phyloP scores from a whole-genome alignment of 306 rosid species.

The Fragaria vesca region DNA sequence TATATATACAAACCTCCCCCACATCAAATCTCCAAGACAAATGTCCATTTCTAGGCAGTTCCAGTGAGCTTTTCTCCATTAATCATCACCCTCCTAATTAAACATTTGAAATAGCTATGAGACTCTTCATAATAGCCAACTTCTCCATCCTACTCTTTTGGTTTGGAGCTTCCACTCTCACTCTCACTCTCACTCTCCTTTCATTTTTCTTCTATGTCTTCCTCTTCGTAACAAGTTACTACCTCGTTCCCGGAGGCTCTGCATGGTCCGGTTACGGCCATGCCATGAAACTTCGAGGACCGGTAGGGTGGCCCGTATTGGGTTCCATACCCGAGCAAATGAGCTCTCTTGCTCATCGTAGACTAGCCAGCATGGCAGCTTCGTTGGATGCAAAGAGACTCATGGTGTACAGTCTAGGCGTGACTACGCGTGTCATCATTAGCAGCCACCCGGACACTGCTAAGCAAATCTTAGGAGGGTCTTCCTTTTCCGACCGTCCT shows the following conservation, averaged over 20 bases:
- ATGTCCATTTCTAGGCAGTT: constrained; percentile 33
- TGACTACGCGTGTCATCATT: constrained; percentile 52
- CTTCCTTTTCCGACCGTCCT: constrained; percentile 77
- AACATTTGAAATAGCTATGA: constrained; percentile 30
- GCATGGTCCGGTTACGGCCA: constrained; percentile 60
- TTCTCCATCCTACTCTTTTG: constrained; percentile 25
- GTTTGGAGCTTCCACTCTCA: constrained; percentile 29
- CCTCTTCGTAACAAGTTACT: constrained; percentile 39
- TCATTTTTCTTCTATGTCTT: constrained; percentile 23
- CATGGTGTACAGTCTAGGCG: constrained; percentile 74
- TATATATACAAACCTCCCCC: constrained; percentile 48
- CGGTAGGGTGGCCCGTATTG: constrained; percentile 72
- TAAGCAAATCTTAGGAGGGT: constrained; percentile 55
- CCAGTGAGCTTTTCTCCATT: constrained; percentile 6
- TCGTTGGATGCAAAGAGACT: constrained; percentile 48
- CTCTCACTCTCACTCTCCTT: constrained; percentile 15
- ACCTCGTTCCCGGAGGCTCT: constrained; percentile 76
- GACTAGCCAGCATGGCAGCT: constrained; percentile 51
- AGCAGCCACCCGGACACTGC: constrained; percentile 91
- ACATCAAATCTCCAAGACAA: constrained; percentile 30
- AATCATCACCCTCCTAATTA: background rate
- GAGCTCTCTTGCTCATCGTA: constrained; percentile 66
- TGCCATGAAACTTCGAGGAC: constrained; percentile 36
- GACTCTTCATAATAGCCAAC: constrained; percentile 25
- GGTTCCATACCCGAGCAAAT: constrained; percentile 66